phyloP scores from a whole-genome alignment of 371 early-diverging fungal species.

The Mortierella sp. region DNA sequence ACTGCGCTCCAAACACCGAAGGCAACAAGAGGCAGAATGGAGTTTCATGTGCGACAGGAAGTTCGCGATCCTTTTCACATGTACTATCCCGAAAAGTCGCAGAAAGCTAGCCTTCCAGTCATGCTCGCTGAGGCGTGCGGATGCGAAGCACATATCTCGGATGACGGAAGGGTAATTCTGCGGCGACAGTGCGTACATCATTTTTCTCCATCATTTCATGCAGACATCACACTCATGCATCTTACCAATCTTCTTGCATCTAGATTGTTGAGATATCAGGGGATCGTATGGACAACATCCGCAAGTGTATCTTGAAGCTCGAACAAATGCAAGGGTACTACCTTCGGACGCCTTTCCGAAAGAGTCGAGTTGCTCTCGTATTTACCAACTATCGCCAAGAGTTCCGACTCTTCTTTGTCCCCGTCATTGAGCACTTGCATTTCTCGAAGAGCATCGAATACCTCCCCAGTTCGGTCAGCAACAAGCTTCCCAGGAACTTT shows the following conservation, averaged over 20 bases:
- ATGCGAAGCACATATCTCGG: conserved; percentile 15
- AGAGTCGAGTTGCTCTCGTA: conserved; percentile 21
- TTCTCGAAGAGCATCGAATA: conserved; percentile 15
- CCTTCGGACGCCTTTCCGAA: conserved; percentile 17
- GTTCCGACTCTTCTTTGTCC: conserved; percentile 27
- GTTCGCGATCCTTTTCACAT: conserved; percentile 22
- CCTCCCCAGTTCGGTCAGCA: conserved; percentile 12
- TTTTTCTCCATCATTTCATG: too few species aligned
- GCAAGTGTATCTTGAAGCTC: conserved; percentile 4
- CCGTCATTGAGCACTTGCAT: conserved; percentile 15
- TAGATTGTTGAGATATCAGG: conserved; percentile 25
- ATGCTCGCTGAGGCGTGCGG: conserved; percentile 18
- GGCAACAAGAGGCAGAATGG: conserved; percentile 11
- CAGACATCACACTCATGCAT: not conserved
- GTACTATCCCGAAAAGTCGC: conserved; percentile 27
- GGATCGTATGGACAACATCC: conserved; percentile 8
- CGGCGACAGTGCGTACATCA: not conserved
- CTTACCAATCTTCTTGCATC: too few species aligned
- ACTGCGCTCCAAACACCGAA: too few species aligned
- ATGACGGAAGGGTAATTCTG: conserved; percentile 20
- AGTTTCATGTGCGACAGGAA: conserved; percentile 12
- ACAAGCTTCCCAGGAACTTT: not conserved
- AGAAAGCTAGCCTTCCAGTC: conserved; percentile 27
- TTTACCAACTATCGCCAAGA: conserved; percentile 31
- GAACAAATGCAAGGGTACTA: conserved; percentile 27